Conservation (phyloP, 2,329 filamentous ascomycete species). For the Curvularia sp. region DNA sequence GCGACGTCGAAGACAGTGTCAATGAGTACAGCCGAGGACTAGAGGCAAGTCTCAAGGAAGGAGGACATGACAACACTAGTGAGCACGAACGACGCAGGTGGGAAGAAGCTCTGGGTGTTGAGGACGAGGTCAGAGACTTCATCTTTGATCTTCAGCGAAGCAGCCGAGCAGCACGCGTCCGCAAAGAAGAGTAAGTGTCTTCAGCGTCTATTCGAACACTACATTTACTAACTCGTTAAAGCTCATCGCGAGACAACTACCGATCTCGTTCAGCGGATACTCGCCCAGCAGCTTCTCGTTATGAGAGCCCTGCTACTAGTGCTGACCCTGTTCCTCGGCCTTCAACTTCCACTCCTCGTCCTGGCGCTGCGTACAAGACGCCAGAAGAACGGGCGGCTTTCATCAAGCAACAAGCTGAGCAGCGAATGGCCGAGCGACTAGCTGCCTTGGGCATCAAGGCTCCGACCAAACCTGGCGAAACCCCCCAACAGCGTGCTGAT, state of each 20-base stretch:
- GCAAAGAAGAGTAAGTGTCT: conserved; percentile 63
- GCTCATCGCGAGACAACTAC: conserved; percentile 42
- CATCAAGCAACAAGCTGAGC: conserved; percentile 96
- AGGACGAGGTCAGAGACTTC: conserved; percentile 96
- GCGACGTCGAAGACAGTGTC: conserved; percentile 95
- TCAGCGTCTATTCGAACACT: neutral
- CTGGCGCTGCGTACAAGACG: conserved; percentile 80
- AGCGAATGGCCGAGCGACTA: conserved; percentile 94
- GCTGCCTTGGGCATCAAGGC: conserved; percentile 92
- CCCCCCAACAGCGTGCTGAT: conserved; percentile 81
- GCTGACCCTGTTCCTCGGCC: conserved; percentile 62
- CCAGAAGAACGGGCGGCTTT: conserved; percentile 93
- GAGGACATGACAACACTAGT: conserved; percentile 73
- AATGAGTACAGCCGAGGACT: conserved; percentile 84
- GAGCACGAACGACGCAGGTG: conserved; percentile 93
- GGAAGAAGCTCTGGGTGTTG: conserved; percentile 95
- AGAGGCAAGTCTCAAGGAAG: conserved; percentile 86
- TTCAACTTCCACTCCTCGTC: conserved; percentile 60
- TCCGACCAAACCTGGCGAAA: conserved; percentile 79
- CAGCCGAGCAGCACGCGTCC: conserved; percentile 76
- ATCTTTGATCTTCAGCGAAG: conserved; percentile 94
- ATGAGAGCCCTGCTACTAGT: conserved; percentile 59
- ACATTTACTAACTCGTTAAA: conserved; percentile 23
- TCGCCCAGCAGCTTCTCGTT: conserved; percentile 48
- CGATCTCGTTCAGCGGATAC: conserved; percentile 49